These are phyloP conservation scores for Boletus eberwhitei DNA, from an alignment of 768 basidiomycete genomes.

Conservation along the genomic window DNA sequence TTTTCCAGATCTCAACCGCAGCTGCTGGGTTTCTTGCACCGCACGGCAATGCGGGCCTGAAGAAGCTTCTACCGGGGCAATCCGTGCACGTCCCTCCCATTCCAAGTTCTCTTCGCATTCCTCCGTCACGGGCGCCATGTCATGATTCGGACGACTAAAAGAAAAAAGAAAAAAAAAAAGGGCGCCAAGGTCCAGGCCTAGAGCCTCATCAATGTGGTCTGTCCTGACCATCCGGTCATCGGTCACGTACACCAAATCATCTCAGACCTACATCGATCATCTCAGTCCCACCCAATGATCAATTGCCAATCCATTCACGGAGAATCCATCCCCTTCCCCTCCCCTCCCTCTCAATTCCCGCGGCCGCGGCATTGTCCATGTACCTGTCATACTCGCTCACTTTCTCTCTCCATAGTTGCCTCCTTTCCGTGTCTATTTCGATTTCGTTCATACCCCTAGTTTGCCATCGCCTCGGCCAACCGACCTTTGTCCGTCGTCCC, in stretches of 20 bases:
- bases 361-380: background rate
- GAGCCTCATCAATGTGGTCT: too few species aligned
- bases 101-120: background rate
- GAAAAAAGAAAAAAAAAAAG: too few species aligned
- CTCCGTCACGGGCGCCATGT: background rate
- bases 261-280: background rate
- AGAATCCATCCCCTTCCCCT: too few species aligned
- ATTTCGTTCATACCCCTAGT: background rate
- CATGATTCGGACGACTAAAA: background rate
- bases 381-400: background rate
- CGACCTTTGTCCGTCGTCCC: conserved; percentile 2
- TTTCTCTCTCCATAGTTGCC: background rate
- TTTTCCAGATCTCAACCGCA: background rate
- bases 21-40: conserved; percentile 1
- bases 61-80: conserved; percentile 8
- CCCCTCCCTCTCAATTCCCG: background rate
- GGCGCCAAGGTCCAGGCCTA: background rate
- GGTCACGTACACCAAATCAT: background rate
- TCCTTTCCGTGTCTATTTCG: background rate
- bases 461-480: conserved; percentile 1
- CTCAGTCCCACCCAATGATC: background rate
- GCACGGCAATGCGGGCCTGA: background rate
- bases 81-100: background rate
- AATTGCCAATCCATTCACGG: conserved; percentile 1
- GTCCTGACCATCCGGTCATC: background rate